phyloP scores from a whole-genome alignment of 1,284 basidiomycete species.

The Meripilus lineatus region DNA sequence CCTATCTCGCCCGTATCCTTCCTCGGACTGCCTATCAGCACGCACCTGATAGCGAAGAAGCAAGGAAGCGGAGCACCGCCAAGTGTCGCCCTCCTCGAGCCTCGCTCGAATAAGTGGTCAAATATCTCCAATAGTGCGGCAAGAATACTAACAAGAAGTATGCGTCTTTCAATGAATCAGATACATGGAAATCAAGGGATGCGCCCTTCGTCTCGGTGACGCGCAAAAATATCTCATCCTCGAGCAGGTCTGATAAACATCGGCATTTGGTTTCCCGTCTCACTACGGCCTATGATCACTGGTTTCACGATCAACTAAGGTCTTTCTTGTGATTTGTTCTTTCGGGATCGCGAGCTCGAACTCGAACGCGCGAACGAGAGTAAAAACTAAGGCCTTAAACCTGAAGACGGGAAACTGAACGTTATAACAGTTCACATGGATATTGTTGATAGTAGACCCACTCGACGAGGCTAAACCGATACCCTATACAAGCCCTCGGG shows the following conservation, averaged over 20 bases:
- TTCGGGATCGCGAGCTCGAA: conserved; percentile 46
- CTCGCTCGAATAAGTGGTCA: no score
- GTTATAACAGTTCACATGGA: not conserved
- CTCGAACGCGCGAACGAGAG: conserved; percentile 51
- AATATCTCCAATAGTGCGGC: no score
- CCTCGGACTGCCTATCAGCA: no score
- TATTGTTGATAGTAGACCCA: conserved; percentile 4
- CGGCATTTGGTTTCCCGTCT: conserved; percentile 16
- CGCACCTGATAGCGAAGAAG: no score
- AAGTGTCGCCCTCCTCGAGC: no score
- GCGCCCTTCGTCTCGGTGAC: no score
- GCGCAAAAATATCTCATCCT: no score
- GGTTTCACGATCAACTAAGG: conserved; percentile 17
- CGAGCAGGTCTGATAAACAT: conserved; percentile 19
- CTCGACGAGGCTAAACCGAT: conserved; percentile 10
- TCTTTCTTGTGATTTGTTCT: conserved; percentile 17
- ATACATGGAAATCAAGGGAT: no score
- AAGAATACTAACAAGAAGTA: no score
- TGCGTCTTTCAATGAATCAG: no score
- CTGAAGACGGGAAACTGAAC: not conserved
- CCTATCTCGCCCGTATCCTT: no score
- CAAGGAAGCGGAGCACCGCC: no score
- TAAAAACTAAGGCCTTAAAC: conserved; percentile 21
- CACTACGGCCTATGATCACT: conserved; percentile 8
- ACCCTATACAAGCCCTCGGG: conserved; percentile 56